Base-by-base conservation (phyloP, 148 eudicot genomes). In the Fagopyrum esculentum region DNA sequence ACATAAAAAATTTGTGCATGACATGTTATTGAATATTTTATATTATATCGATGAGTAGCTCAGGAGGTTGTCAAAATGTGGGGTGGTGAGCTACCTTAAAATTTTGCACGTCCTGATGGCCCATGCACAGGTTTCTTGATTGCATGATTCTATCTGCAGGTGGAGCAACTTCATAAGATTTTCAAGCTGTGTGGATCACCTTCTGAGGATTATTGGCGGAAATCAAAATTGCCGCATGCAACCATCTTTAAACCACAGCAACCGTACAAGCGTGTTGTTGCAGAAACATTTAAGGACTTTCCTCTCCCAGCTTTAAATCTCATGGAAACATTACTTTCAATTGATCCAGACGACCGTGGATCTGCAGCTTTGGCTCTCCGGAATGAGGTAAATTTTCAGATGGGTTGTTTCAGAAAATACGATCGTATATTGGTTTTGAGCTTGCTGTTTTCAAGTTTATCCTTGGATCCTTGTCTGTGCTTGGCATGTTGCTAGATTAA, bases 111-210 rank as follows among this genome's bases (percentile, higher is more conserved):
- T 5, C 71, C 10, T 66, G 6, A 4, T 35, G 69, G 45, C n/a
- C 8, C 29, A 64, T 30, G n/a, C 45, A 30, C 17, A 64, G n/a
- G 40, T 45, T 29, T 66, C 71, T 66, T 66, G 19, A 66, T 35
- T 40, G 45, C 71, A 66, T 43, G 47, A 6, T 12, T 66, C 55
- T 46, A 19, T 49, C 35, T 76, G 15, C 80, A 95, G 99, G 98
- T 95, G 79, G 99, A 95, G 77, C 99, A 95, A 80, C 76, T 95
- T 73, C 98, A 95, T 80, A 92, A 92, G 80, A 95, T 95, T 52
- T 95, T 95, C 84, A 92, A 89, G 87, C 99, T 95, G 50, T 95
- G 99, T 80, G 99, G 99, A 13, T 95, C 98, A 59, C 99, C 99
- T 52, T 88, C 97, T 15, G 99, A 95, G 87, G 99, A 95, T 45